Evolutionary conservation across 2,329 filamentous ascomycete genomes (phyloP), one percentile per base, ranked within the genome.

Genomic region (Triangularia verruculosa): DNA sequence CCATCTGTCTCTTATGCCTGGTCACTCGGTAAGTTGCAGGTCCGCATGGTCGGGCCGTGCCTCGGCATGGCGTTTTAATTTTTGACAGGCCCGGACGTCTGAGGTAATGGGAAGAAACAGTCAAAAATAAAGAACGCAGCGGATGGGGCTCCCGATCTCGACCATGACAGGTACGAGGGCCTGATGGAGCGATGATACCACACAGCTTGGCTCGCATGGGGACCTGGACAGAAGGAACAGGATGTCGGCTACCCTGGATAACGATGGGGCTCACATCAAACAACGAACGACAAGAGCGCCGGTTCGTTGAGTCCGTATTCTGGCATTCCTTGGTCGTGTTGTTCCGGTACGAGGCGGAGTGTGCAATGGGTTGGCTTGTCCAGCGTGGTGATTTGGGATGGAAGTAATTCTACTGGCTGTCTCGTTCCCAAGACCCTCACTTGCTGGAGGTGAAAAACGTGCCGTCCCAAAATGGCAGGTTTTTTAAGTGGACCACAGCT

Each of bases 1-100:
- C 22, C 57, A 63, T 59, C 57, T 58, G 59, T 56, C 28, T 39
- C 57, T 61, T 32, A 25, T 32, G 39, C 57, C 57, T 59, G 57
- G 6, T 15, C 12, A 62, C n/a, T 55, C 64, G 62, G 64, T 59
- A 57, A 63, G 52, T 64, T 67, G 64, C 64, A 68, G 61, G 57
- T 51, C 63, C 64, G 61, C 63, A 47, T 54, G 64, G 57, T 62
- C 59, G 59, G 65, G 60, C 52, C 60, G 57, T 32, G 56, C 55
- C 62, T 61, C 58, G 61, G 61, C 56, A 22, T 58, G 56, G 27
- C 17, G 27, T 34, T 57, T 57, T 57, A n/a, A 9, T 34, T 24
- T 15, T 25, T 58, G 30, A 11, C 32, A 22, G 1, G n/a, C 39
- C n/a, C 39, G n/a, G 39, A 20, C 39, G 9, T 47, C n/a, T 59